Evolutionary conservation across 78 protist species (phyloP).

Genomic region (Dictyostelium brefeldianum): DNA sequence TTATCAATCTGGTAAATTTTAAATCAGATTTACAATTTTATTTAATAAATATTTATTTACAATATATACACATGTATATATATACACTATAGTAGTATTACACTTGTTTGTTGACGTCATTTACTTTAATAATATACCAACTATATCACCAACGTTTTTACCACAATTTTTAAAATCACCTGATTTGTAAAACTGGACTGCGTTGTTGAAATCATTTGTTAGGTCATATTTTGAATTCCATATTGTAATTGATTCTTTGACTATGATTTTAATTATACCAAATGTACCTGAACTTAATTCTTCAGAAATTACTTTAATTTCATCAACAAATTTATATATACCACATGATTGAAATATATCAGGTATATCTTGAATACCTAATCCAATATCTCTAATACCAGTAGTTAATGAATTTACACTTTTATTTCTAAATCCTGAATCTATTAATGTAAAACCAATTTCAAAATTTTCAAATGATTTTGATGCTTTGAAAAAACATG

Average conservation of each 20-base stretch:
- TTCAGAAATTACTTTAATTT: conserved; percentile 4
- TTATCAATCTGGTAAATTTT: conserved; percentile 61
- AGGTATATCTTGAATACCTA: conserved; percentile 6
- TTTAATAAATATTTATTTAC: too few species aligned
- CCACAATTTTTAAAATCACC: background rate
- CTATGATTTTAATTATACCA: conserved; percentile 45
- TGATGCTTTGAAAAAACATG: background rate
- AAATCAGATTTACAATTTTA: background rate
- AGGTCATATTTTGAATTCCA: conserved; percentile 29
- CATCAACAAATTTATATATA: background rate
- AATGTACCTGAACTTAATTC: conserved; percentile 5
- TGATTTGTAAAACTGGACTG: background rate
- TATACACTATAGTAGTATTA: too few species aligned
- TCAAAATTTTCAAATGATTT: background rate
- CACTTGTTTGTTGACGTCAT: too few species aligned
- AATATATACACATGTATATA: too few species aligned
- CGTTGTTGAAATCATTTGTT: conserved; percentile 26
- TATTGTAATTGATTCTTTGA: conserved; percentile 48
- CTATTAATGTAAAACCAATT: background rate
- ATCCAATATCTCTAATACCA: conserved; percentile 21
- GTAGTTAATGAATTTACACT: background rate
- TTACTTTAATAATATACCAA: background rate
- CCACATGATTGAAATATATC: conserved; percentile 10
- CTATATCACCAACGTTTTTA: conserved; percentile 7
- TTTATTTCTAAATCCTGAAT: background rate